A percentile compares a stretch with the other conserved stretches of the same genome.
These are phyloP conservation scores for Sonneratia caseolaris DNA, from an alignment of 345 rosid species.

Conservation along the genomic window DNA sequence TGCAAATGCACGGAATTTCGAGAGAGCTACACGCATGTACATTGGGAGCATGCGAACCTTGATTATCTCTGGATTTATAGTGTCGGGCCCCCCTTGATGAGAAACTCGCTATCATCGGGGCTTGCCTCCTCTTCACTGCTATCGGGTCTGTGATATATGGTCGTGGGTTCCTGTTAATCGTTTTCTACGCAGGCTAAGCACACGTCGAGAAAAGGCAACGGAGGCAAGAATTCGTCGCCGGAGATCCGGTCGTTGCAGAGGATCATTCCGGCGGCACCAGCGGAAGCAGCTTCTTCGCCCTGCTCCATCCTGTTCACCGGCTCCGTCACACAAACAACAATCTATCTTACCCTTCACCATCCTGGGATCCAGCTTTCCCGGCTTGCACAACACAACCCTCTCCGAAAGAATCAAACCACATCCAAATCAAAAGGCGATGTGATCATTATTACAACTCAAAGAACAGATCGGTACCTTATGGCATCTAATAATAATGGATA, in stretches of 20 bases:
- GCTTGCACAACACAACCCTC: conserved; percentile 21
- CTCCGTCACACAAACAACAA: conserved; percentile 50
- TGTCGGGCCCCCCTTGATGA: conserved; percentile 68
- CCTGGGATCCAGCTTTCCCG: conserved; percentile 28
- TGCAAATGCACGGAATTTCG: neutral
- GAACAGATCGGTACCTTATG: neutral
- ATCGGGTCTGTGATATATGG: conserved; percentile 25
- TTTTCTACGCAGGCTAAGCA: neutral
- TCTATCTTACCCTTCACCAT: conserved; percentile 46
- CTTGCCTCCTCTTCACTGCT: conserved; percentile 21
- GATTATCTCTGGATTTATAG: conserved; percentile 46
- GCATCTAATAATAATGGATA: no score
- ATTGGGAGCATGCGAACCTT: conserved; percentile 22
- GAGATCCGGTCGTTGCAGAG: conserved; percentile 41
- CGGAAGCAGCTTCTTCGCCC: conserved; percentile 30
- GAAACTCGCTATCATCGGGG: conserved; percentile 60
- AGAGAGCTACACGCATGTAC: neutral
- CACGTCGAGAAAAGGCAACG: neutral
- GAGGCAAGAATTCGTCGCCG: conserved; percentile 28
- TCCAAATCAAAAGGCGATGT: neutral
- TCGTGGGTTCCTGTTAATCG: conserved; percentile 26
- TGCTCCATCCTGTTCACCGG: conserved; percentile 34
- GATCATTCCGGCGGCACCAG: conserved; percentile 65
- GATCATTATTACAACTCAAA: neutral
- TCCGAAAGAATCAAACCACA: conserved; percentile 7